A percentile compares a stretch with the other conserved stretches of the same genome.
These are phyloP conservation scores for Fusarium fracticaudum DNA, from an alignment of 2,329 filamentous ascomycete species.

Conservation along the genomic window DNA sequence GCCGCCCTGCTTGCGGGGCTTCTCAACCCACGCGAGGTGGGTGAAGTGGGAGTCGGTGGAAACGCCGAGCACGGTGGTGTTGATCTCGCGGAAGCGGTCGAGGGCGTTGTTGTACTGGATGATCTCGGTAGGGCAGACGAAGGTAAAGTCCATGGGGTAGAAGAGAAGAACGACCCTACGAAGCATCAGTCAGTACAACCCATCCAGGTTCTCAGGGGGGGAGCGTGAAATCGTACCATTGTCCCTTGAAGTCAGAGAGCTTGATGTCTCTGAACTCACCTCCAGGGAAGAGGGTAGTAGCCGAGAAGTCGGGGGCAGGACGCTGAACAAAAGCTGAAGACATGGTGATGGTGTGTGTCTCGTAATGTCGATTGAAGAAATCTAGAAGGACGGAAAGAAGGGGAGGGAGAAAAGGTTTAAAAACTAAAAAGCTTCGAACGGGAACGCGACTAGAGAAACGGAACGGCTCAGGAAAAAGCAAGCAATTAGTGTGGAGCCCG, in stretches of 20 bases:
- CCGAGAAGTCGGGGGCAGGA: conserved; percentile 60
- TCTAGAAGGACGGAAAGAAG: not conserved
- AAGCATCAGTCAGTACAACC: not conserved
- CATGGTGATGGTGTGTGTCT: conserved; percentile 41
- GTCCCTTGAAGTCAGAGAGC: conserved; percentile 56
- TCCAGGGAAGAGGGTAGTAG: conserved; percentile 59
- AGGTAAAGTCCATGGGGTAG: conserved; percentile 75
- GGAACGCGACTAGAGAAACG: not conserved
- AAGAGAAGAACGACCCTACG: conserved; percentile 71
- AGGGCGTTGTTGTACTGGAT: conserved; percentile 71
- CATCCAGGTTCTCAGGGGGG: not conserved
- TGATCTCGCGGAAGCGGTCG: conserved; percentile 67
- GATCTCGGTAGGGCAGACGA: conserved; percentile 74
- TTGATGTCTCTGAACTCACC: conserved; percentile 59
- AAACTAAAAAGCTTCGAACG: not conserved
- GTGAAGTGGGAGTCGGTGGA: conserved; percentile 70
- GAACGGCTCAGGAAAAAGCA: conserved; percentile 23
- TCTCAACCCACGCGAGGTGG: conserved; percentile 66
- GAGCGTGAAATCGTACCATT: conserved; percentile 52
- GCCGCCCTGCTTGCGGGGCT: conserved; percentile 68
- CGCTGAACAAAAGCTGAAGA: conserved; percentile 59
- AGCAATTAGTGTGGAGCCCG: conserved; percentile 24
- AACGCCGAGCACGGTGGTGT: conserved; percentile 68
- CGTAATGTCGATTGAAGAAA: not conserved
- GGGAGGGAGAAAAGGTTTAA: not conserved